Base-by-base conservation (phyloP, 2,329 filamentous ascomycete species). In the Colletotrichum sp. region DNA sequence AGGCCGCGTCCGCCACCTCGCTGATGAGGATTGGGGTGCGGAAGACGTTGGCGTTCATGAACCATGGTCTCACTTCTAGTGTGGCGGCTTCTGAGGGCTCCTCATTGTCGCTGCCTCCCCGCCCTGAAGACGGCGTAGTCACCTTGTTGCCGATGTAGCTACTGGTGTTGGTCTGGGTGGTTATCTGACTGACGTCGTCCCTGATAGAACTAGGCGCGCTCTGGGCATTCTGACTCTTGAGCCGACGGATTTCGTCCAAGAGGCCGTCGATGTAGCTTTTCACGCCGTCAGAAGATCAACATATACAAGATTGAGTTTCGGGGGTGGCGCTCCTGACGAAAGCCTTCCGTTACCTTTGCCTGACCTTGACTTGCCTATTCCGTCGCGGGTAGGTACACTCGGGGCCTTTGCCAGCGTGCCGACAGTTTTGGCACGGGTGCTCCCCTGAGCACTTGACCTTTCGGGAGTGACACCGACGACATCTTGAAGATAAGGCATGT, bases 391-490 rank as follows among this genome's bases (percentile, higher is more conserved):
- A 84, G 8, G 79, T 79, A 58, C 83, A 84, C 18, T 83, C 82
- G 3, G 77, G 66, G 15, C 78, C 80, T 68, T 81, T 81, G 6
- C 79, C 81, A 8, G 82, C 79, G 70, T 82, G 81, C 30, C 75
- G 76, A 64, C 83, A 84, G 62, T 82, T 83, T 13, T 80, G 77
- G 55, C 83, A 84, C 3, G 83, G 83, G 18, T 79, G 78, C 1
- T 81, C 82, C 2, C 83, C 83, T 2, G 82, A 83, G 43, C 83
- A 84, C 65, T 83, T 84, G 10, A 84, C 82, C 69, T 84, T 84
- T 12, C 83, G 79, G 2, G 82, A 77, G 70, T 79, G 84, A 58
- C 78, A 87, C 73, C 72, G 80, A 38, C 79, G 83, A 71, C 77
- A 75, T 34, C 73, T 83, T 8, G 18, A 24, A 36, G 16, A 43